Evolutionary conservation across 768 basidiomycete species (phyloP).

Genomic region (Candolleomyces aberdarensis): DNA sequence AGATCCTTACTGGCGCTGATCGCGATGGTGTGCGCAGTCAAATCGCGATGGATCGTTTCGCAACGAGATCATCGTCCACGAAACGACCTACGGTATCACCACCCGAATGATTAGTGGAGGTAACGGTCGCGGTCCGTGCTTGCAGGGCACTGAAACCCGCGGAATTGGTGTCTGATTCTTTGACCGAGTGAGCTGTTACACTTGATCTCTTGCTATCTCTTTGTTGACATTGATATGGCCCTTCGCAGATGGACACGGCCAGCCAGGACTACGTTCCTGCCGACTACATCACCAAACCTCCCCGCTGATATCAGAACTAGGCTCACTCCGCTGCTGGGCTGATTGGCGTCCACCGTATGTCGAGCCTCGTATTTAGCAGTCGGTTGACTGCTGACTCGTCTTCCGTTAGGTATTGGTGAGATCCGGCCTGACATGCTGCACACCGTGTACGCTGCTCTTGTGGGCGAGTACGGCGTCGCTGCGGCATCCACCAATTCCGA

Average conservation of each 20-base stretch:
- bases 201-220: not conserved
- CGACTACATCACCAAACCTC: conserved; percentile 49
- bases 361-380: not conserved
- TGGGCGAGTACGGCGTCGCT: conserved; percentile 29
- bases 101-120: conserved; percentile 50
- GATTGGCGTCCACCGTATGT: not conserved
- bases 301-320: conserved; percentile 49
- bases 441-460: conserved; percentile 37
- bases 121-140: conserved; percentile 44
- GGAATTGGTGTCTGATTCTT: conserved; percentile 45
- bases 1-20: no score
- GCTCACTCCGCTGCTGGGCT: conserved; percentile 41
- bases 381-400: not conserved
- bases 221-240: not conserved
- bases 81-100: conserved; percentile 46
- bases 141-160: conserved; percentile 60
- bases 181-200: not conserved
- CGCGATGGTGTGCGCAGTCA: conserved; percentile 9
- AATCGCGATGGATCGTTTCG: conserved; percentile 42
- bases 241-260: conserved; percentile 34
- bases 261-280: conserved; percentile 42
- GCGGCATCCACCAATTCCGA: conserved; percentile 32
- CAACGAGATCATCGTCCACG: conserved; percentile 49
- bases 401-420: conserved; percentile 41
- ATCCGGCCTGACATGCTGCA: conserved; percentile 45